A percentile compares a stretch with the other conserved stretches of the same genome.
phyloP scores from a whole-genome alignment of 2,329 filamentous ascomycete species.

The Xylaria hypoxylon region DNA sequence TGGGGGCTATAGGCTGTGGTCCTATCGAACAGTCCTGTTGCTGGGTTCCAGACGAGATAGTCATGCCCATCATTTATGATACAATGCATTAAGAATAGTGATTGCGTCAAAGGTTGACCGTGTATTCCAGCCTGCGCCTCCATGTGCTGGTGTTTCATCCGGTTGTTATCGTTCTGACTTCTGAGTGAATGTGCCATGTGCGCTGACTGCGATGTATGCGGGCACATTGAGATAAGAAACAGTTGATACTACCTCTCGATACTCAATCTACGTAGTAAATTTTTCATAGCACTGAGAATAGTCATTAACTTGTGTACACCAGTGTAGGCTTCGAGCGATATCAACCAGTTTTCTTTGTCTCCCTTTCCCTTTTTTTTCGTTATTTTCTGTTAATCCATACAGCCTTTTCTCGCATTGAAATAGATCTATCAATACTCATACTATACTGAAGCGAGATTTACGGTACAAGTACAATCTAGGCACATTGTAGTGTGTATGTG shows the following conservation, averaged over 20 bases:
- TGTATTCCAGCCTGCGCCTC: constrained; percentile 39
- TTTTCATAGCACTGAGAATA: background rate
- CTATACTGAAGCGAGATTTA: background rate
- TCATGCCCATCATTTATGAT: constrained; percentile 30
- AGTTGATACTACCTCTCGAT: background rate
- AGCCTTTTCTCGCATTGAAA: background rate
- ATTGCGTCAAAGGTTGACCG: constrained; percentile 31
- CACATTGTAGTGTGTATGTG: background rate
- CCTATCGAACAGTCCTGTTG: constrained; percentile 39
- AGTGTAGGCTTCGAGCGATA: too few species aligned
- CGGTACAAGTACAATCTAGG: background rate
- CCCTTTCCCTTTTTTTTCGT: too few species aligned
- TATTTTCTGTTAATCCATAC: background rate
- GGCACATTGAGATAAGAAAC: background rate
- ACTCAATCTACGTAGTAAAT: background rate
- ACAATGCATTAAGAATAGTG: constrained; percentile 38
- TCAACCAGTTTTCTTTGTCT: too few species aligned
- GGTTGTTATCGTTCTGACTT: constrained; percentile 14
- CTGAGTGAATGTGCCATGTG: constrained; percentile 19
- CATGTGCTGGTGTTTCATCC: constrained; percentile 38
- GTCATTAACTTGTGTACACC: background rate
- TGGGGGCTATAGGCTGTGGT: constrained; percentile 41
- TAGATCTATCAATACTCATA: background rate
- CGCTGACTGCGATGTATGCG: constrained; percentile 10
- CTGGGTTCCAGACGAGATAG: constrained; percentile 39